Evolutionary conservation across 352 stramenopile species (phyloP), one percentile per base, ranked within the genome.

Genomic region (Pythium periplocum): DNA sequence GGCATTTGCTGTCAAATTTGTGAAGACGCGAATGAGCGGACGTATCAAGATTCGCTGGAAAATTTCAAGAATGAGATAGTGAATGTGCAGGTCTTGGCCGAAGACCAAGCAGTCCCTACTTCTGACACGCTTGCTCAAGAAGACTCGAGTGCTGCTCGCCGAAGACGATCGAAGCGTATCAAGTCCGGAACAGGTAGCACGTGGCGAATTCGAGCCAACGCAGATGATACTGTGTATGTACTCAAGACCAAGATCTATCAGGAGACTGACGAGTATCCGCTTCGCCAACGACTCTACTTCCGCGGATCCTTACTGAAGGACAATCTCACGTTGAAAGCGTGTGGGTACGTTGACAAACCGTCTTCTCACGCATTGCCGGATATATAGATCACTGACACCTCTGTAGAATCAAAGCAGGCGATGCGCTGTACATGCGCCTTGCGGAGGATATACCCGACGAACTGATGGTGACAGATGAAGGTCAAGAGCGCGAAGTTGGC

Each of bases 161-260:
- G 80, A 48, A 66, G 83, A 10, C 68, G 83, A 4, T 93, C 83
- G 2, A 74, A 70, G 57, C 78, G 83, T 6, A 86, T 83, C 55
- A 74, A 77, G 36, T 70, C 68, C 26, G 72, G 71, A 9, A 72
- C 80, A 10, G 68, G 67, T 31, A 68, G 62, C 6, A 79, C 37
- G 5, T 87, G 78, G 78, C 54, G 57, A 3, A 69, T 93, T 37
- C 6, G 53, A 10, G 73, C 79, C 2, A 89, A 78, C 48, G 70
- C 83, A 4, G 71, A 66, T 32, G 83, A 93, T 53, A 85, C 76
- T 0, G 73, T 91, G 9, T 87, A 85, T 40, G 72, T 89, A 45
- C 54, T 93, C 6, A 93, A 93, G 54, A 71, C 76, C 4, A 87
- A 86, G 46, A 86, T 93, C 34, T 88, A 75, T 47, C 73, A 78